Evolutionary conservation across 257 asterid species (phyloP).

Genomic region (Schizonepeta tenuifolia): DNA sequence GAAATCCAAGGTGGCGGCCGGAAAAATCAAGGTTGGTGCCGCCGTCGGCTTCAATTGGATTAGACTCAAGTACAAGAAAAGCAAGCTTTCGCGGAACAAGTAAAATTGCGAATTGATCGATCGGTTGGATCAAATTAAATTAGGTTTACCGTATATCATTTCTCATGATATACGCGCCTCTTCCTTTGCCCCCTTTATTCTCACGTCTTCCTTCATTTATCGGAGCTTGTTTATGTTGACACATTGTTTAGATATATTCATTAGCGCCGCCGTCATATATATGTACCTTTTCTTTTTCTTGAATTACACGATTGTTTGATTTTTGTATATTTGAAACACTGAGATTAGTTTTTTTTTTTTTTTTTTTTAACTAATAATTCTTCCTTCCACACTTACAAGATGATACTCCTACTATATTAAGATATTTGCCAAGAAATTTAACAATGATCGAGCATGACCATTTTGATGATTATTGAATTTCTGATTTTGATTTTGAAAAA

Average conservation of each 20-base stretch:
- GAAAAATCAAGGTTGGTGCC: slow-evolving; percentile 45
- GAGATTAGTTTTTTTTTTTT: neutral
- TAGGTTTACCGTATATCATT: slow-evolving; percentile 14
- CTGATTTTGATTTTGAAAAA: neutral
- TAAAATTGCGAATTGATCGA: slow-evolving; percentile 28
- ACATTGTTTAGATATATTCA: neutral
- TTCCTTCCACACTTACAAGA: neutral
- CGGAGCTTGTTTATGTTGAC: neutral
- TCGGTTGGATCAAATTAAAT: neutral
- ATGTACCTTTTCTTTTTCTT: neutral
- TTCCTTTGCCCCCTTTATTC: neutral
- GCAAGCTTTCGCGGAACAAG: slow-evolving; percentile 48
- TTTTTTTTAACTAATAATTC: neutral
- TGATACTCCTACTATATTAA: too few relatives aligned
- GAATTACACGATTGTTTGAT: slow-evolving; percentile 5
- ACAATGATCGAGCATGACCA: neutral
- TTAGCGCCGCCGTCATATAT: neutral
- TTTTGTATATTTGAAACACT: neutral
- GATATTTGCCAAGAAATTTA: too few relatives aligned
- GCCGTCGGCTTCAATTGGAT: slow-evolving; percentile 60
- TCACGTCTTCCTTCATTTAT: neutral
- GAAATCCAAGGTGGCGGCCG: slow-evolving; percentile 60
- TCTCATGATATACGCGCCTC: neutral
- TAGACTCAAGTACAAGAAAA: slow-evolving; percentile 46
- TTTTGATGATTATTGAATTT: neutral